Evolutionary conservation across 371 early-diverging fungal species (phyloP).

Genomic region (Fennellomyces sp.): DNA sequence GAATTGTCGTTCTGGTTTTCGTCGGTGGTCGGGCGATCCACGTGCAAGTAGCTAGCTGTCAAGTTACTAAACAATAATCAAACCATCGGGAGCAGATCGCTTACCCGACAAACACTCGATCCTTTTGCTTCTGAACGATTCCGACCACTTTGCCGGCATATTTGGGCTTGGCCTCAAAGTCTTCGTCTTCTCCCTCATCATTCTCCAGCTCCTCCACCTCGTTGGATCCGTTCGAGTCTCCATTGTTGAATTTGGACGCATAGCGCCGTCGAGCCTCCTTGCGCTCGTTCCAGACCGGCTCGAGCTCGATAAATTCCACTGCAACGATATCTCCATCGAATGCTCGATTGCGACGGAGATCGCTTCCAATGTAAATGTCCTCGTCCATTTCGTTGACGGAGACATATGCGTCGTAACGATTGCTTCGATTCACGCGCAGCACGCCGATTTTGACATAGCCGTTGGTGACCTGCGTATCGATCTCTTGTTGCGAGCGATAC

Average conservation of each 20-base stretch:
- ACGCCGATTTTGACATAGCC: slow-evolving; percentile 41
- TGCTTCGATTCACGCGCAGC: slow-evolving; percentile 70
- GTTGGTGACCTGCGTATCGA: slow-evolving; percentile 11
- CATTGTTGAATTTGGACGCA: too few relatives aligned
- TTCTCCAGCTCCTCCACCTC: slow-evolving; percentile 3
- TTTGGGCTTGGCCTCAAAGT: slow-evolving; percentile 34
- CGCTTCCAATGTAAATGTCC: slow-evolving; percentile 67
- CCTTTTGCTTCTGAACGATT: slow-evolving; percentile 45
- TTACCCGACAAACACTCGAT: slow-evolving; percentile 16
- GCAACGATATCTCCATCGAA: slow-evolving; percentile 77
- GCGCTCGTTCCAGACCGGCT: slow-evolving; percentile 35
- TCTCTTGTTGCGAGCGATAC: slow-evolving; percentile 24
- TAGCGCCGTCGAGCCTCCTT: slow-evolving; percentile 16
- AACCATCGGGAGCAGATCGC: neutral
- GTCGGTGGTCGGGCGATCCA: too few relatives aligned
- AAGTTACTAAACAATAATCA: too few relatives aligned
- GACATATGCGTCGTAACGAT: slow-evolving; percentile 71
- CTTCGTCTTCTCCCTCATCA: slow-evolving; percentile 28
- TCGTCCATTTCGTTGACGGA: slow-evolving; percentile 34
- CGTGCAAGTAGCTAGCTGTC: too few relatives aligned
- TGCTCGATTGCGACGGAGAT: slow-evolving; percentile 70
- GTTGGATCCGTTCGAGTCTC: slow-evolving; percentile 8
- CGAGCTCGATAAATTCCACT: slow-evolving; percentile 55
- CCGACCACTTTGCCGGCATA: slow-evolving; percentile 61
- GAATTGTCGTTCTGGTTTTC: too few relatives aligned